phyloP scores from a whole-genome alignment of 2,329 filamentous ascomycete genomes.

The Fusarium incarnatum region DNA sequence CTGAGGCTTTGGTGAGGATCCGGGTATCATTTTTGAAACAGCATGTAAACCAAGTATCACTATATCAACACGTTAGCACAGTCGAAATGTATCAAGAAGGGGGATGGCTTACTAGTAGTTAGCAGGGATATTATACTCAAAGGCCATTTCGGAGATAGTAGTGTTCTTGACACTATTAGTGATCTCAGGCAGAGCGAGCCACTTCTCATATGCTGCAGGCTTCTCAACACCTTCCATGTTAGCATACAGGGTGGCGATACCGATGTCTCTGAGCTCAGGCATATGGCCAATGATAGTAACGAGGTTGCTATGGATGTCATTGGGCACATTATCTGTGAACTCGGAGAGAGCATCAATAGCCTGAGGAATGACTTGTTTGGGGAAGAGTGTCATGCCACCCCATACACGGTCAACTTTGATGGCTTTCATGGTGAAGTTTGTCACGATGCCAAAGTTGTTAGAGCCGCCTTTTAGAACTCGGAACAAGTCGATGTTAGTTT shows the following conservation, averaged over 20 bases:
- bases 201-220: slow-evolving; percentile 30
- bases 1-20: slow-evolving; percentile 27
- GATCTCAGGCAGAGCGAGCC: slow-evolving; percentile 33
- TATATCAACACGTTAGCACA: background rate
- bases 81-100: accelerated
- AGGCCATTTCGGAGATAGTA: slow-evolving; percentile 28
- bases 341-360: slow-evolving; percentile 11
- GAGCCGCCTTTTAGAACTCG: slow-evolving; percentile 11
- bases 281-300: slow-evolving; percentile 20
- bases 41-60: slow-evolving; percentile 29
- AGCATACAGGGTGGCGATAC: slow-evolving; percentile 21
- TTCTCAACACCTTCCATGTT: slow-evolving; percentile 29
- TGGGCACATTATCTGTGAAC: slow-evolving; percentile 26
- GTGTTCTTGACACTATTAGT: slow-evolving; percentile 30
- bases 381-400: slow-evolving; percentile 34
- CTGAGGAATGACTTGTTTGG: slow-evolving; percentile 23
- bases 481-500: background rate
- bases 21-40: slow-evolving; percentile 32
- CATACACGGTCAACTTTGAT: slow-evolving; percentile 36
- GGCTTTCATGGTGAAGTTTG: slow-evolving; percentile 45
- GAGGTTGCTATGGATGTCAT: slow-evolving; percentile 26
- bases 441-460: slow-evolving; percentile 37
- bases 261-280: slow-evolving; percentile 29
- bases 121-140: slow-evolving; percentile 34
- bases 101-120: slow-evolving; percentile 21